Base-by-base conservation (phyloP, 495 filamentous ascomycete genomes). In the Penicillium paradoxum region DNA sequence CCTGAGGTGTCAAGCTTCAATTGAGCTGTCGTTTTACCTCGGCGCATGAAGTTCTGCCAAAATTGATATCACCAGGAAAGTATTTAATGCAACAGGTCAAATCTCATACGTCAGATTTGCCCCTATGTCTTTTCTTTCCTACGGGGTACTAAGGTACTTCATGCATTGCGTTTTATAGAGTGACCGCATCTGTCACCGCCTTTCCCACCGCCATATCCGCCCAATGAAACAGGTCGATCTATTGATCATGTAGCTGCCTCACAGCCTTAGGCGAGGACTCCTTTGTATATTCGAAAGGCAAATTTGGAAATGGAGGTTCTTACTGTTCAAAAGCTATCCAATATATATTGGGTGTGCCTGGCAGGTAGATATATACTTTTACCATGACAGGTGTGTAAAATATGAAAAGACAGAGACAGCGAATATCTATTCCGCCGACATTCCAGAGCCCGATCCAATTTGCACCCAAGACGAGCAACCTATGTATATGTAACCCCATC, bases 1-100 rank as follows among this genome's bases (percentile, higher is more conserved):
- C 63, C 58, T 68, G 9, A 59, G 56, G 61, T 56, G 17, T 29
- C 6, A 18, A 8, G 24, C 3, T 22, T 2, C 11, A 46, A 18
- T n/a, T 40, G 24, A 33, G 19, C 11, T 41, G n/a, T 43, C 40
- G 2, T 57, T 32, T 51, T 45, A 8, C 15, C 44, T 30, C 38
- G 29, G 18, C 18, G 37, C 55, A 42, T 58, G 33, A 41, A 10
- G 46, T 50, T 41, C n/a, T n/a, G n/a, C n/a, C n/a, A n/a, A n/a
- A n/a, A n/a, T n/a, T n/a, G n/a, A 27, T 27, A 27, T 27, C 24
- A 7, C 7, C 24, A 27, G 24, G 24, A 27, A 7, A 27, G 24
- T 3, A n/a, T n/a, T n/a, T n/a, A n/a, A n/a, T 9, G 18, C 9
- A 43, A 10, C 14, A 27, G 6, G 6, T 43, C 40, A 24, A 43